These are phyloP conservation scores for Harringtonia lauricola DNA, from an alignment of 2,329 filamentous ascomycete species.

Conservation along the genomic window DNA sequence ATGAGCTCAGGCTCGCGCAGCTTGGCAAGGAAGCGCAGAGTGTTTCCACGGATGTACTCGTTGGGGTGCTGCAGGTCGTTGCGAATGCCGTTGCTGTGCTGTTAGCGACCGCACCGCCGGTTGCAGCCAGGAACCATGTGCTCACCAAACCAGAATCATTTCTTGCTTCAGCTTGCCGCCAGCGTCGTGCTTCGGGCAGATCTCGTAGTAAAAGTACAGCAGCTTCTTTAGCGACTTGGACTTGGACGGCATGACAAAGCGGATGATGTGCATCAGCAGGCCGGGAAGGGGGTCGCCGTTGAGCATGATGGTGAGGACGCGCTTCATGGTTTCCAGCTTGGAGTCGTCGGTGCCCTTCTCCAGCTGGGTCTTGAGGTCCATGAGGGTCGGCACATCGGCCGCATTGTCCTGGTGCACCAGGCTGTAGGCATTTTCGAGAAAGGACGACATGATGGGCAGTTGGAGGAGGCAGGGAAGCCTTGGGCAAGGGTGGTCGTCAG, in stretches of 20 bases:
- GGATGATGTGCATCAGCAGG: conserved; percentile 98
- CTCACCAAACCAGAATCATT: conserved; percentile 96
- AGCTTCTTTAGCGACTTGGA: conserved; percentile 96
- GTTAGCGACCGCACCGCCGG: conserved; percentile 15
- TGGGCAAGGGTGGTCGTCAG: neutral
- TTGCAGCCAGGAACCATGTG: neutral
- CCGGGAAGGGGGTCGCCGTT: conserved; percentile 95
- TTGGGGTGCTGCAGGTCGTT: conserved; percentile 96
- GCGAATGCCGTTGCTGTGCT: conserved; percentile 79
- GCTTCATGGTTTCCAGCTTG: conserved; percentile 94
- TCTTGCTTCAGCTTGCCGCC: conserved; percentile 96
- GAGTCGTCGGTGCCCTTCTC: conserved; percentile 90
- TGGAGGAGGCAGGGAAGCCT: neutral
- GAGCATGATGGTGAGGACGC: conserved; percentile 92
- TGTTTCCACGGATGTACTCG: conserved; percentile 96
- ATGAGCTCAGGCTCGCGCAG: conserved; percentile 91
- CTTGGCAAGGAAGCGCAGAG: conserved; percentile 95
- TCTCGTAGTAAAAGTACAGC: conserved; percentile 98
- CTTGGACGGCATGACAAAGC: conserved; percentile 98
- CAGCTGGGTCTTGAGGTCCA: conserved; percentile 84
- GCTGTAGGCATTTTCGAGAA: conserved; percentile 91
- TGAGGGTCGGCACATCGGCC: conserved; percentile 79
- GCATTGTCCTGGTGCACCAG: conserved; percentile 96
- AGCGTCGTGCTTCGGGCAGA: conserved; percentile 89
- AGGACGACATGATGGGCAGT: conserved; percentile 69